Percentiles rank a stretch among this genome's conserved stretches.
Evolutionary conservation across 1,284 basidiomycete species (phyloP).

Genomic region (Irpex sp.): DNA sequence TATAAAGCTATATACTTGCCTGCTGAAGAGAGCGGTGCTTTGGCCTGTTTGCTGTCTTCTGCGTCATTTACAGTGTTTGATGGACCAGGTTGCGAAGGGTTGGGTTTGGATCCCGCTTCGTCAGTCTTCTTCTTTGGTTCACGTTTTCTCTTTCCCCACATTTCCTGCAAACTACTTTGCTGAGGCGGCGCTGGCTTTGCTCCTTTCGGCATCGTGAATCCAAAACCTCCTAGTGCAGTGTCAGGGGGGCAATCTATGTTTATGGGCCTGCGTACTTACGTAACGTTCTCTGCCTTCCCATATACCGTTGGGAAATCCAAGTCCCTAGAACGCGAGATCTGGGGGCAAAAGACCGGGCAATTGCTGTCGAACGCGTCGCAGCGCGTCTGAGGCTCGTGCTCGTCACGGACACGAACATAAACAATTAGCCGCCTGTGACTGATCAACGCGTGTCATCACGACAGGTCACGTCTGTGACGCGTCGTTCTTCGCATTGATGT

Average conservation of each 20-base stretch:
- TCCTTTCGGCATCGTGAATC: constrained; percentile 59
- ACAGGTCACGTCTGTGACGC: constrained; percentile 4
- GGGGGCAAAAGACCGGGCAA: constrained; percentile 4
- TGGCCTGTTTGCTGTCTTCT: constrained; percentile 33
- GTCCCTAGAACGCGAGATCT: constrained; percentile 6
- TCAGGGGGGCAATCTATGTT: no score
- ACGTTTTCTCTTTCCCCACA: constrained; percentile 59
- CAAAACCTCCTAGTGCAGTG: constrained; percentile 54
- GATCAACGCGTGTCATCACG: not conserved
- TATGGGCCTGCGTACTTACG: constrained; percentile 32
- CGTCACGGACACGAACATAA: constrained; percentile 6
- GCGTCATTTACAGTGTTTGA: not conserved
- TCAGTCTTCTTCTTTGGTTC: constrained; percentile 24
- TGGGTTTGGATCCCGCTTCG: constrained; percentile 18
- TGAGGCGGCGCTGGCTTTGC: constrained; percentile 59
- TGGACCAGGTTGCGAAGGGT: not conserved
- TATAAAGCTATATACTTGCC: constrained; percentile 10
- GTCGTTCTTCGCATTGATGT: not conserved
- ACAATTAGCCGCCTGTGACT: constrained; percentile 5
- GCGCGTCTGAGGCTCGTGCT: constrained; percentile 13
- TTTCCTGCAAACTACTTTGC: constrained; percentile 67
- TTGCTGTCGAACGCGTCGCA: constrained; percentile 21
- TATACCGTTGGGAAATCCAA: constrained; percentile 23
- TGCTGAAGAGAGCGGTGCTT: constrained; percentile 23
- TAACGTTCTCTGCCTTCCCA: constrained; percentile 71